A percentile compares a stretch with the other conserved stretches of the same genome.
Conservation (phyloP, 176 grass and related monocot genomes). For the Ensete ventricosum region DNA sequence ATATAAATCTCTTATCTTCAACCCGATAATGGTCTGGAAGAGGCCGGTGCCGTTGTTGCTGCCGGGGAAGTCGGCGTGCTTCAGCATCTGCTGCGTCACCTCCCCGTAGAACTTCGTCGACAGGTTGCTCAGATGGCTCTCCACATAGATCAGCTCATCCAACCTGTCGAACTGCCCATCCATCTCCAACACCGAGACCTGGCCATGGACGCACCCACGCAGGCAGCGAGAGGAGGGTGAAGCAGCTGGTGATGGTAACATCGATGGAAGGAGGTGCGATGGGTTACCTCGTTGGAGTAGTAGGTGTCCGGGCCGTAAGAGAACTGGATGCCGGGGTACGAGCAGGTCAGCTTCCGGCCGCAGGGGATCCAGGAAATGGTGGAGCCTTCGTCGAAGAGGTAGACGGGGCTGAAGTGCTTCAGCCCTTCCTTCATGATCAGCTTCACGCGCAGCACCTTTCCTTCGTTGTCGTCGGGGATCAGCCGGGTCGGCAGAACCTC, state of each 20-base stretch:
- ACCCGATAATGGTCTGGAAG: neutral
- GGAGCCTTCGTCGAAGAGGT: slow-evolving; percentile 21
- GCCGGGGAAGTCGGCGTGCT: slow-evolving; percentile 19
- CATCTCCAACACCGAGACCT: slow-evolving; percentile 21
- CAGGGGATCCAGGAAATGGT: slow-evolving; percentile 19
- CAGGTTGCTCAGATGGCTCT: slow-evolving; percentile 21
- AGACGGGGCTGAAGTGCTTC: slow-evolving; percentile 3
- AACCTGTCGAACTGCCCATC: slow-evolving; percentile 15
- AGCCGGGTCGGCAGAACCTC: slow-evolving; percentile 76
- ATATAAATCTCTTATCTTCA: slow-evolving; percentile 13
- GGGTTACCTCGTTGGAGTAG: slow-evolving; percentile 14
- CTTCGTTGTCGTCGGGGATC: slow-evolving; percentile 12
- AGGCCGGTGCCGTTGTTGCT: slow-evolving; percentile 10
- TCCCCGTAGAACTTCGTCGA: slow-evolving; percentile 20
- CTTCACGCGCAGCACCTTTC: slow-evolving; percentile 14
- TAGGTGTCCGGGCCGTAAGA: slow-evolving; percentile 12
- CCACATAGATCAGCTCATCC: slow-evolving; percentile 21
- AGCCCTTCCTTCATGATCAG: slow-evolving; percentile 18
- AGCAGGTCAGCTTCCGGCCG: slow-evolving; percentile 16
- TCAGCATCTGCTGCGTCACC: slow-evolving; percentile 22
- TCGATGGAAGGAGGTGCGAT: no score
- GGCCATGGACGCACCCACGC: slow-evolving; percentile 17
- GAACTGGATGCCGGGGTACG: slow-evolving; percentile 20
- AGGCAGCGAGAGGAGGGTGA: slow-evolving; percentile 7
- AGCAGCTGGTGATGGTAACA: no score